Conservation (phyloP, 345 rosid species). For the Brassica incana region DNA sequence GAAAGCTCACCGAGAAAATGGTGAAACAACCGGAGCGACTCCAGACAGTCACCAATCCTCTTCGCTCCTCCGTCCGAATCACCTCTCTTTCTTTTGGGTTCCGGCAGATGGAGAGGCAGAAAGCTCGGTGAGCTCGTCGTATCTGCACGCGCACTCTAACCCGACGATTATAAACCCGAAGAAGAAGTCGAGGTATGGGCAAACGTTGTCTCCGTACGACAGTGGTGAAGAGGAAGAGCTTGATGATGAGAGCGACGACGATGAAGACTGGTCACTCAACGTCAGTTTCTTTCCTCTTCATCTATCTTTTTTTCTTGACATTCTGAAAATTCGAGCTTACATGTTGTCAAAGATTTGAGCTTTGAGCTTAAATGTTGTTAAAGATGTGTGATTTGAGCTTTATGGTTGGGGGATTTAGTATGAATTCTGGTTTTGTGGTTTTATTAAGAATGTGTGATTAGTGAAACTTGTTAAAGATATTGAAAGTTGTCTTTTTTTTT, state of each 20-base stretch:
- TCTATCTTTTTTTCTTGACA: neutral
- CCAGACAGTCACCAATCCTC: constrained; percentile 20
- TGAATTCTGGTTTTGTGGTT: neutral
- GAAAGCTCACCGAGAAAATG: too few relatives aligned
- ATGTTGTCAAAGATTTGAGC: neutral
- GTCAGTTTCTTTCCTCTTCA: constrained; percentile 42
- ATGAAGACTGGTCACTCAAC: constrained; percentile 52
- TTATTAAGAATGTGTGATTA: neutral
- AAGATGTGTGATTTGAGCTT: neutral
- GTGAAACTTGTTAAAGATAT: constrained; percentile 6
- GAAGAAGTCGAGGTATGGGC: constrained; percentile 63
- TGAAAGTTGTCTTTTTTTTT: constrained; percentile 5
- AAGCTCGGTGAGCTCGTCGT: constrained; percentile 47
- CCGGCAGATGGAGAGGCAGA: constrained; percentile 13
- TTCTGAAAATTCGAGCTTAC: neutral
- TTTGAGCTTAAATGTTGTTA: neutral
- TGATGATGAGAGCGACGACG: constrained; percentile 42
- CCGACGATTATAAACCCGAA: constrained; percentile 76
- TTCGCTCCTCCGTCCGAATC: constrained; percentile 4
- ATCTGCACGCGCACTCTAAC: constrained; percentile 62
- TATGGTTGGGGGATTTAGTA: neutral
- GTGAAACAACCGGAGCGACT: too few relatives aligned
- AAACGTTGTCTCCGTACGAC: constrained; percentile 49
- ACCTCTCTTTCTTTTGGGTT: constrained; percentile 21
- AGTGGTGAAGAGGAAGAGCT: constrained; percentile 47